Conservation (phyloP, 345 rosid genomes). For the Acer campestre region DNA sequence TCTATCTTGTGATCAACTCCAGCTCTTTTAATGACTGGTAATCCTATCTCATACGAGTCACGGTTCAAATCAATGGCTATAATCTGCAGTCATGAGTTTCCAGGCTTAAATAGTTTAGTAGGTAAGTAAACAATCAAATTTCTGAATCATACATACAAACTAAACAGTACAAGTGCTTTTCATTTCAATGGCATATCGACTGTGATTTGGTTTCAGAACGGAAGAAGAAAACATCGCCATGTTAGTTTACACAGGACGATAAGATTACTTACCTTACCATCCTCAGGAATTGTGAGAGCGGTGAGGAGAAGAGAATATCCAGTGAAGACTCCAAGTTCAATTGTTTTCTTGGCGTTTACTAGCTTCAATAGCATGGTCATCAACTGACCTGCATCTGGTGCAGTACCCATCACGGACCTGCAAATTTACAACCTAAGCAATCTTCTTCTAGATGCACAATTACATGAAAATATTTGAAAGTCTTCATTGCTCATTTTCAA, state of each 20-base stretch:
- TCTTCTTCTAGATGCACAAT: not conserved
- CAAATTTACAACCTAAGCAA: not conserved
- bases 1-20: conserved; percentile 60
- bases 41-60: conserved; percentile 52
- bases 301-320: conserved; percentile 92
- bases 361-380: conserved; percentile 59
- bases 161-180: not conserved
- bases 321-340: conserved; percentile 76
- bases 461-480: not conserved
- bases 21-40: conserved; percentile 57
- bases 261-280: conserved; percentile 48
- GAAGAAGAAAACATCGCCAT: not conserved
- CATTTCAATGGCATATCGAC: not conserved
- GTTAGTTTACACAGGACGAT: not conserved
- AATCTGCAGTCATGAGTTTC: conserved; percentile 29
- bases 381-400: conserved; percentile 79
- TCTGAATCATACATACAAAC: not conserved
- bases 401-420: conserved; percentile 53
- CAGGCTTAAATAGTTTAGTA: not conserved
- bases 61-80: conserved; percentile 50
- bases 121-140: not conserved
- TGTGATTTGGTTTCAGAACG: not conserved
- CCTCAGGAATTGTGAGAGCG: conserved; percentile 72
- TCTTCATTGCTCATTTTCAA: not conserved
- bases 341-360: conserved; percentile 57